Conservation (phyloP, 169 alveolate species). For the Haemoproteus tartakovskyi region DNA sequence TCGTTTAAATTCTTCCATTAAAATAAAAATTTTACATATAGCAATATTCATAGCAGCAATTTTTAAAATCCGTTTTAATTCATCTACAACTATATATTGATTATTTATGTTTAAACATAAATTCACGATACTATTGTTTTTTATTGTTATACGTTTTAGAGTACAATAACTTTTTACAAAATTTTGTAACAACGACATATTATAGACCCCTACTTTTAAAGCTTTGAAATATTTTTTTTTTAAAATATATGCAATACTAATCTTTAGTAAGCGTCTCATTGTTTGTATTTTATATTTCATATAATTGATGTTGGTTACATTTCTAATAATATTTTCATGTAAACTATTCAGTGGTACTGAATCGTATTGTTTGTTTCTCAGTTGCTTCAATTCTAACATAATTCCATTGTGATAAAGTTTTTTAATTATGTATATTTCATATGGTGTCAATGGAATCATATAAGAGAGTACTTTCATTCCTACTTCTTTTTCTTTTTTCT, state of each 20-base stretch:
- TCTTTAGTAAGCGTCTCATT: constrained; percentile 16
- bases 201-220: constrained; percentile 28
- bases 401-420: constrained; percentile 28
- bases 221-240: constrained; percentile 33
- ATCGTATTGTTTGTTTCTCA: constrained; percentile 12
- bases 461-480: constrained; percentile 13
- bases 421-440: constrained; percentile 21
- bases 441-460: constrained; percentile 46
- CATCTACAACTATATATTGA: constrained; percentile 16
- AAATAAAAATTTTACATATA: constrained; percentile 21
- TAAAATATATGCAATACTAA: constrained; percentile 11
- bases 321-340: constrained; percentile 1
- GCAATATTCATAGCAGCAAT: constrained; percentile 15
- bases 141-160: background rate
- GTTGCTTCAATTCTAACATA: constrained; percentile 18
- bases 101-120: background rate
- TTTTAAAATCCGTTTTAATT: constrained; percentile 27
- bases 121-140: no score
- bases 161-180: constrained; percentile 34
- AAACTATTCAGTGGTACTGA: no score
- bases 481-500: background rate
- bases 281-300: constrained; percentile 23
- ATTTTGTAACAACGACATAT: constrained; percentile 13
- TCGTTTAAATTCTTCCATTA: constrained; percentile 22
- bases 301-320: constrained; percentile 12